Base-by-base conservation (phyloP, 805 yeast genomes). In the Nakazawaea ernobii region DNA sequence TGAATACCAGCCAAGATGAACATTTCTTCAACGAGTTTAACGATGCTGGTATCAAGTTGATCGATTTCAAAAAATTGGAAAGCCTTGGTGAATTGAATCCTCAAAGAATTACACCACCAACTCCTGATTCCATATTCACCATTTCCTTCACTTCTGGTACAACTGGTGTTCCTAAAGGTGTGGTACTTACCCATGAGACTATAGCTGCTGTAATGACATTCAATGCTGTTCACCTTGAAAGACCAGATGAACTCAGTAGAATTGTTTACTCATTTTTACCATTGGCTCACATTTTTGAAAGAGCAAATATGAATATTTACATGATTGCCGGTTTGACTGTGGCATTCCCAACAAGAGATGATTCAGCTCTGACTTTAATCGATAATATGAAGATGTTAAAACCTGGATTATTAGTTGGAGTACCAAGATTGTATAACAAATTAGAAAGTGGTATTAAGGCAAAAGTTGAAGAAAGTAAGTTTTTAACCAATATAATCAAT, bases 111-210 rank as follows among this genome's bases (percentile, higher is more conserved):
- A 44, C 14, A 24, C 49, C 53, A 14, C 45, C 51, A 28, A 15
- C 50, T 38, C 54, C 40, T 58, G 67, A 68, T 10, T 53, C 71
- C 10, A 51, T 63, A 24, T 69, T 62, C 53, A 70, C 75, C 20
- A 68, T 71, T 29, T 67, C 71, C 17, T 71, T 70, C 54, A 71
- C 87, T 11, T 79, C 86, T 0, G 88, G 88, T 43, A 82, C 88
- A 20, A 80, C 86, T n/a, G 91, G 94, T 48, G 76, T 82, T 38
- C 88, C 92, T 52, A 86, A 86, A 68, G 92, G 92, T 56, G 92
- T 83, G 26, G 78, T 80, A 29, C 67, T 84, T 52, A 71, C 77
- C 29, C 90, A 85, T 53, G 62, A 60, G 42, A 82, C 80, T 53
- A 71, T 78, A 14, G 66, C 66, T 10, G 59, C 73, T 27, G 70